A percentile compares a stretch with the other conserved stretches of the same genome.
Conservation (phyloP, 1,284 basidiomycete species). For the Fomitiporia mediterranea region DNA sequence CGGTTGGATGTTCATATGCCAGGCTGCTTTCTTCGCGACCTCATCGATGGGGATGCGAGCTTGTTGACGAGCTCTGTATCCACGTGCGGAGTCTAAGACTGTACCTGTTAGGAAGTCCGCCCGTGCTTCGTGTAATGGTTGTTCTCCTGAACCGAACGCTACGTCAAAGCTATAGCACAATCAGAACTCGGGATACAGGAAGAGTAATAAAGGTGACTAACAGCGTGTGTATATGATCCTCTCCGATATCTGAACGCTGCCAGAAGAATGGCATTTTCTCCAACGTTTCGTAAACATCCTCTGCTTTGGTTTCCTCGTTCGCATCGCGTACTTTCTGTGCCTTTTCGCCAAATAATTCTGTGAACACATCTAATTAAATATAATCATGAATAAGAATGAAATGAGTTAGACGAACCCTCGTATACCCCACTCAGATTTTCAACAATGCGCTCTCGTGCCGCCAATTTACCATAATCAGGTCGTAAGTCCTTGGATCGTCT, state of each 20-base stretch:
- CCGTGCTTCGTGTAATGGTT: slow-evolving; percentile 38
- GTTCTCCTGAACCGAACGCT: slow-evolving; percentile 46
- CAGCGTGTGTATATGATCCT: slow-evolving; percentile 57
- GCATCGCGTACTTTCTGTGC: slow-evolving; percentile 30
- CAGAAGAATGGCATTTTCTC: slow-evolving; percentile 52
- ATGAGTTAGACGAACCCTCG: slow-evolving; percentile 44
- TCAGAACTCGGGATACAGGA: slow-evolving; percentile 9
- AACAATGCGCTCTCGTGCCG: slow-evolving; percentile 38
- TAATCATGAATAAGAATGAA: slow-evolving; percentile 20
- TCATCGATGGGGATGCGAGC: slow-evolving; percentile 40
- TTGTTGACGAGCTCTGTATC: slow-evolving; percentile 47
- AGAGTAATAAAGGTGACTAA: slow-evolving; percentile 23
- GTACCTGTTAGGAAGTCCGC: slow-evolving; percentile 54
- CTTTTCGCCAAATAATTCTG: slow-evolving; percentile 32
- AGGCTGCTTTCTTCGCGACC: slow-evolving; percentile 41
- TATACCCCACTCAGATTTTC: slow-evolving; percentile 49
- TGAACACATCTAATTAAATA: background rate
- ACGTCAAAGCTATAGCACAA: slow-evolving; percentile 51
- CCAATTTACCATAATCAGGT: slow-evolving; percentile 42
- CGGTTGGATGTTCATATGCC: slow-evolving; percentile 47
- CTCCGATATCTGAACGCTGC: slow-evolving; percentile 42
- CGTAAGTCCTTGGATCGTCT: slow-evolving; percentile 26
- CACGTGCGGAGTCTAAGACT: slow-evolving; percentile 43
- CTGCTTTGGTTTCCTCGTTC: slow-evolving; percentile 25
- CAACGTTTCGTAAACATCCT: slow-evolving; percentile 42